Evolutionary conservation across 2,329 filamentous ascomycete species (phyloP).

Genomic region (Apiospora sp.): DNA sequence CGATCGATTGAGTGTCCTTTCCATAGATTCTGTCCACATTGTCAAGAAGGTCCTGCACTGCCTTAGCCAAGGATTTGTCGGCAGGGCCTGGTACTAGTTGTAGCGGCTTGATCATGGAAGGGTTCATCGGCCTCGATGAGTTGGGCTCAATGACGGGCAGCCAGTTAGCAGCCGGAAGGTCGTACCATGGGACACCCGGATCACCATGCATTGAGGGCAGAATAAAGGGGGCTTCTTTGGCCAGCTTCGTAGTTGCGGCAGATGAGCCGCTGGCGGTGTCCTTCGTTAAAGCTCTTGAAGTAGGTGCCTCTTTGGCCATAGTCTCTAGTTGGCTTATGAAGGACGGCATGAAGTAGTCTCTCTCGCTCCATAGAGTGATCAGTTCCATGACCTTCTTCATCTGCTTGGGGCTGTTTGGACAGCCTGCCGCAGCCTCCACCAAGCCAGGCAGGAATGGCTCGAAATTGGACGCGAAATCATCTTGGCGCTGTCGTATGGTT

Average conservation of each 20-base stretch:
- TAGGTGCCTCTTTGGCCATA: constrained; percentile 55
- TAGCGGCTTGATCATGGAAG: constrained; percentile 74
- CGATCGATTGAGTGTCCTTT: constrained; percentile 52
- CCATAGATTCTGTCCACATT: constrained; percentile 75
- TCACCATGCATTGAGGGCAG: constrained; percentile 84
- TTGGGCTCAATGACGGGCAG: constrained; percentile 81
- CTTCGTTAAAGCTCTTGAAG: constrained; percentile 31
- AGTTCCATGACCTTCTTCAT: constrained; percentile 70
- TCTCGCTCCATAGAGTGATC: constrained; percentile 74
- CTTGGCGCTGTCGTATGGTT: constrained; percentile 57
- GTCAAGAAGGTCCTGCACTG: constrained; percentile 74
- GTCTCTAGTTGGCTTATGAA: constrained; percentile 67
- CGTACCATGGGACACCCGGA: constrained; percentile 75
- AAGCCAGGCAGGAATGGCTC: constrained; percentile 69
- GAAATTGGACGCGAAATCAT: constrained; percentile 62
- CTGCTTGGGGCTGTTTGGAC: constrained; percentile 70
- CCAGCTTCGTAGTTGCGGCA: constrained; percentile 43
- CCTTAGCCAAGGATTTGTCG: constrained; percentile 68
- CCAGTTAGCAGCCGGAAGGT: constrained; percentile 83
- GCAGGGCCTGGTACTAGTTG: constrained; percentile 74
- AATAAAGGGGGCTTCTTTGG: constrained; percentile 69
- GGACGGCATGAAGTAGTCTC: constrained; percentile 65
- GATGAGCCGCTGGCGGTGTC: constrained; percentile 37
- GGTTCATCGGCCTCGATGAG: constrained; percentile 76
- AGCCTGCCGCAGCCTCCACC: constrained; percentile 63